These are phyloP conservation scores for Bryoerythrophyllum caledonicum DNA, from an alignment of 225 moss, liverwort and hornwort genomes.

Conservation along the genomic window DNA sequence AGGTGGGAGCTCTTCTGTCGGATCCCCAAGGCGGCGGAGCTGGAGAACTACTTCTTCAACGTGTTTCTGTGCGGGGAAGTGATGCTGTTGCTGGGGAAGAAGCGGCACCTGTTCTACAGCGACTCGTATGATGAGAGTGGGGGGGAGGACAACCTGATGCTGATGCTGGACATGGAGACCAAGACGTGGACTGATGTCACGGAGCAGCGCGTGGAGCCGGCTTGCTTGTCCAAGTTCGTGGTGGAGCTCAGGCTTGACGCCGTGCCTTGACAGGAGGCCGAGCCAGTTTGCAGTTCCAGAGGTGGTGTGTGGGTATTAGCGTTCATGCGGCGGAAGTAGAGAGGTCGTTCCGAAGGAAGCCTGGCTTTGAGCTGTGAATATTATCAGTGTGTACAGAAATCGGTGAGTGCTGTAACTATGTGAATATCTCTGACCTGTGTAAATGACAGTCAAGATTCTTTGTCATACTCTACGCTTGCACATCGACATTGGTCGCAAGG, in stretches of 20 bases:
- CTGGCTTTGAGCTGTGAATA: neutral
- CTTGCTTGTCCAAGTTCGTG: slow-evolving; percentile 31
- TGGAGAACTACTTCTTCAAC: slow-evolving; percentile 38
- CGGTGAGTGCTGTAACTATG: slow-evolving; percentile 8
- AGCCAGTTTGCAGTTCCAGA: neutral
- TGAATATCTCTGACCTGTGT: neutral
- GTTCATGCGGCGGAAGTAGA: neutral
- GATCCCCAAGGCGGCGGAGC: slow-evolving; percentile 28
- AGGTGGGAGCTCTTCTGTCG: slow-evolving; percentile 42
- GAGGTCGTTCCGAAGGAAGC: neutral
- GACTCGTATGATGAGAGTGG: slow-evolving; percentile 2
- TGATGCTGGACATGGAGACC: slow-evolving; percentile 40
- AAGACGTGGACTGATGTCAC: slow-evolving; percentile 47
- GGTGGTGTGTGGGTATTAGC: neutral
- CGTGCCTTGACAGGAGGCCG: slow-evolving; percentile 11
- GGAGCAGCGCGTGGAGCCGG: slow-evolving; percentile 26
- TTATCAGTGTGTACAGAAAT: neutral
- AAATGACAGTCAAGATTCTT: too few species aligned
- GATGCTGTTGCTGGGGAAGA: slow-evolving; percentile 38
- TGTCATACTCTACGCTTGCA: too few species aligned
- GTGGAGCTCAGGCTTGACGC: slow-evolving; percentile 37
- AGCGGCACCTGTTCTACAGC: slow-evolving; percentile 26
- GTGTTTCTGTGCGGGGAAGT: slow-evolving; percentile 29
- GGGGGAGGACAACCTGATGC: slow-evolving; percentile 25
- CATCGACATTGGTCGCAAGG: too few species aligned